Conservation (phyloP, 1,284 basidiomycete genomes). For the Fomes fomentarius region DNA sequence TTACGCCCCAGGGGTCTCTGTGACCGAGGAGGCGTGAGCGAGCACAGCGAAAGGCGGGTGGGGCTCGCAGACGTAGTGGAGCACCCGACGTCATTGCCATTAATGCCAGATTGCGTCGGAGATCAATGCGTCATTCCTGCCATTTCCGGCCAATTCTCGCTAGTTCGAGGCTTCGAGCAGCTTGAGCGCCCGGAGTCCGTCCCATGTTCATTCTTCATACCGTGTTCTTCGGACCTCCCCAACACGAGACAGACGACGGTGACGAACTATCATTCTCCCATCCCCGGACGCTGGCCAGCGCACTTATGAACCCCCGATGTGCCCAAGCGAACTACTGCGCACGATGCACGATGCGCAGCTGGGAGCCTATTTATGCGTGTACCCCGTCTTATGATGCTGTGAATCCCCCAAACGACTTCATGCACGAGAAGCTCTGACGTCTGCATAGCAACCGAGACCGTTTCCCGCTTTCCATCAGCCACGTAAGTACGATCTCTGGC, state of each 20-base stretch:
- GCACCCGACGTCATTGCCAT: conserved; percentile 31
- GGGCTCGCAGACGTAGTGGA: conserved; percentile 25
- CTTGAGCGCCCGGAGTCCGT: too few species aligned
- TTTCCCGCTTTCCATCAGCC: conserved; percentile 6
- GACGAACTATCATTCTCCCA: too few species aligned
- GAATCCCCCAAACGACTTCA: conserved; percentile 14
- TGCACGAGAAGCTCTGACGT: conserved; percentile 15
- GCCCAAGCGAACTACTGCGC: conserved; percentile 12
- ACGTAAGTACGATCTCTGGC: conserved; percentile 2
- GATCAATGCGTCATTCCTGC: conserved; percentile 44
- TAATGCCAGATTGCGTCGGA: conserved; percentile 47
- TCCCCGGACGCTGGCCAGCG: too few species aligned
- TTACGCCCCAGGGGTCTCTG: neutral
- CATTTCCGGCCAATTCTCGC: neutral
- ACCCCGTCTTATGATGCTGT: conserved; percentile 19
- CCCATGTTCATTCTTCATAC: neutral
- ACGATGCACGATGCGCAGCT: conserved; percentile 2
- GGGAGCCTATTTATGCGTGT: conserved; percentile 18
- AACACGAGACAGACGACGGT: too few species aligned
- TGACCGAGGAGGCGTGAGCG: neutral
- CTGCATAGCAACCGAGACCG: conserved; percentile 24
- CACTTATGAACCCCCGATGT: too few species aligned
- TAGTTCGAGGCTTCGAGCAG: too few species aligned
- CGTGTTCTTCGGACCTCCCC: neutral
- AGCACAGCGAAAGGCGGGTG: conserved; percentile 6